A percentile compares a stretch with the other conserved stretches of the same genome.
Conservation (phyloP, 345 rosid genomes). For the Hibiscus trionum region DNA sequence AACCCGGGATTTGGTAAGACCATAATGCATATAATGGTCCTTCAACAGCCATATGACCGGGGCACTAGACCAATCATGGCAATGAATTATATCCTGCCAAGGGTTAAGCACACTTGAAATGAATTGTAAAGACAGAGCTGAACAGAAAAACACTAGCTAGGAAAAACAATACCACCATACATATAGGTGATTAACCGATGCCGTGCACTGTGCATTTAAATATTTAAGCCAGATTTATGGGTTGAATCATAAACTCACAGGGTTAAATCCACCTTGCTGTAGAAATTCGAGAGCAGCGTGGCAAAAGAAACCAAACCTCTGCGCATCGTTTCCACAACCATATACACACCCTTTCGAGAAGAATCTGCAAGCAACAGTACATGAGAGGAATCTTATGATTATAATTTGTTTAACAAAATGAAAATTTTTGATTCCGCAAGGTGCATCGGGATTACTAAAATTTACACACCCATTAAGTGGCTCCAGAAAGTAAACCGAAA, state of each 20-base stretch:
- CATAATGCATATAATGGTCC: constrained; percentile 67
- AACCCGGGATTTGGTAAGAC: constrained; percentile 71
- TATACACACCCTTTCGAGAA: constrained; percentile 65
- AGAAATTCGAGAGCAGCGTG: constrained; percentile 94
- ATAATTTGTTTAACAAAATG: not conserved
- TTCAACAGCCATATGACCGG: constrained; percentile 82
- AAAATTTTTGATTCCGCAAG: not conserved
- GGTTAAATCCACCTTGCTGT: constrained; percentile 78
- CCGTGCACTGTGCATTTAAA: not conserved
- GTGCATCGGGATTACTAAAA: constrained; percentile 6
- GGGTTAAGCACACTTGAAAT: not conserved
- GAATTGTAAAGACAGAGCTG: not conserved
- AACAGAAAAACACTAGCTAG: not conserved
- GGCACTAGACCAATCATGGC: constrained; percentile 97
- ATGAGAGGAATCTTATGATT: constrained; percentile 1
- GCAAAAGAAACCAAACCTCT: constrained; percentile 85
- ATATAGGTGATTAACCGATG: not conserved
- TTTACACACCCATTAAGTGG: constrained; percentile 91
- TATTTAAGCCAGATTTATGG: not conserved
- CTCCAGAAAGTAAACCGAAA: constrained; percentile 83
- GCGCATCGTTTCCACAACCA: constrained; percentile 73
- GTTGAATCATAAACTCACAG: constrained; percentile 39
- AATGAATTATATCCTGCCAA: constrained; percentile 88
- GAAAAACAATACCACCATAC: not conserved
- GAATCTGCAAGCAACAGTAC: constrained; percentile 36